These are phyloP conservation scores for Pisolithus microcarpus DNA, from an alignment of 768 basidiomycete species.

Conservation along the genomic window DNA sequence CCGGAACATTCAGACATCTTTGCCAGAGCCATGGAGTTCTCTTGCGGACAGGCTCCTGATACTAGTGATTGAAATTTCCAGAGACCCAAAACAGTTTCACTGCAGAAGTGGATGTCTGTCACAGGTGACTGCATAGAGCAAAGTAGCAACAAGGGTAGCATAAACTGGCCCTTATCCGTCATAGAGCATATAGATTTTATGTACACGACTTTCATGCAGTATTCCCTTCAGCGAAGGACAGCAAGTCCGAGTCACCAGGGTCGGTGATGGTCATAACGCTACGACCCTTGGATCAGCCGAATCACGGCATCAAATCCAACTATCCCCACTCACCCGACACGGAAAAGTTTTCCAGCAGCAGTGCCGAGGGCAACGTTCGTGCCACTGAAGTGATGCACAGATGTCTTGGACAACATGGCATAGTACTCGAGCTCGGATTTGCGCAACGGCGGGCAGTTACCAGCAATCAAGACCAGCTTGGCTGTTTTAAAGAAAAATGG, in stretches of 20 bases:
- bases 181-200: conserved; percentile 1
- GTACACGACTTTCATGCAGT: conserved; percentile 40
- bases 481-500: conserved; percentile 41
- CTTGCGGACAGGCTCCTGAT: background rate
- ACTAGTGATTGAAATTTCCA: background rate
- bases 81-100: too few species aligned
- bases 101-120: background rate
- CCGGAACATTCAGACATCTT: too few species aligned
- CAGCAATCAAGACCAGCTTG: conserved; percentile 97
- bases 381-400: conserved; percentile 96
- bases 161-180: background rate
- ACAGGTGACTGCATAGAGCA: background rate
- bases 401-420: conserved; percentile 99
- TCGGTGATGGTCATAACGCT: conserved; percentile 63
- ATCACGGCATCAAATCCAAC: background rate
- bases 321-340: conserved; percentile 68
- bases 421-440: conserved; percentile 99
- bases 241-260: conserved; percentile 94
- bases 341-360: conserved; percentile 98
- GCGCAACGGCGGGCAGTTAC: conserved; percentile 97
- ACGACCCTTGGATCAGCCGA: conserved; percentile 1
- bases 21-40: background rate
- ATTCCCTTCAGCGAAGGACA: conserved; percentile 73
- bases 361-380: conserved; percentile 98
- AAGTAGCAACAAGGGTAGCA: background rate